Conservation (phyloP, 2,329 filamentous ascomycete genomes). For the Botrytis sinoallii region DNA sequence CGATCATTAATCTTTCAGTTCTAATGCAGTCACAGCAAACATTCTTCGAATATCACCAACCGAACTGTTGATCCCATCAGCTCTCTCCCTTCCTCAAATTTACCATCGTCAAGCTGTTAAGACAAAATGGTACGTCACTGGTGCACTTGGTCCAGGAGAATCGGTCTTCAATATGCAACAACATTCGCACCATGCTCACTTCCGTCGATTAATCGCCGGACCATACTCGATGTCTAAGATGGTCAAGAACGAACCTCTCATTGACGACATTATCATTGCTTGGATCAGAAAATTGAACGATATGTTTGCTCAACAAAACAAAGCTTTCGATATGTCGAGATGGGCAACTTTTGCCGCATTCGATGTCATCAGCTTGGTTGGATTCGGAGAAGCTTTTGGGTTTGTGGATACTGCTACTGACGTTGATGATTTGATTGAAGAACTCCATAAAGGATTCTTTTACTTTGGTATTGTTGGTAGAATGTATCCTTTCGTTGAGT, state of each 20-base stretch:
- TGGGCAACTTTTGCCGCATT: conserved; percentile 52
- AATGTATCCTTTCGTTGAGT: conserved; percentile 52
- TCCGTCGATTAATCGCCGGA: conserved; percentile 52
- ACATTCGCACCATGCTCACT: conserved; percentile 48
- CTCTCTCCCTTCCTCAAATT: conserved; percentile 53
- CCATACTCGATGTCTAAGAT: conserved; percentile 54
- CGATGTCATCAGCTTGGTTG: conserved; percentile 55
- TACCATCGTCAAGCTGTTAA: conserved; percentile 56
- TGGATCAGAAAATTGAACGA: conserved; percentile 50
- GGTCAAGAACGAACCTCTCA: conserved; percentile 56
- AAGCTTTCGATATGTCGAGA: conserved; percentile 52
- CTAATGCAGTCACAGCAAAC: conserved; percentile 41
- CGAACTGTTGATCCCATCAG: conserved; percentile 51
- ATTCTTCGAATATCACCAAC: conserved; percentile 53
- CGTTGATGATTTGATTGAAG: conserved; percentile 51
- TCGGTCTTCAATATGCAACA: conserved; percentile 57
- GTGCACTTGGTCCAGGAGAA: conserved; percentile 54
- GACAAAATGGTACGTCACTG: conserved; percentile 56
- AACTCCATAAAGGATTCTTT: conserved; percentile 45
- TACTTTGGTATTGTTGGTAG: conserved; percentile 44
- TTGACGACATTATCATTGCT: conserved; percentile 49
- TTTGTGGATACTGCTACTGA: conserved; percentile 53
- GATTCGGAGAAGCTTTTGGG: conserved; percentile 54
- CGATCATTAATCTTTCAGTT: not conserved
- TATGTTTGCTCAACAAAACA: conserved; percentile 45